Evolutionary conservation across 2,329 filamentous ascomycete species (phyloP).

Genomic region (Ophiostoma populinum): DNA sequence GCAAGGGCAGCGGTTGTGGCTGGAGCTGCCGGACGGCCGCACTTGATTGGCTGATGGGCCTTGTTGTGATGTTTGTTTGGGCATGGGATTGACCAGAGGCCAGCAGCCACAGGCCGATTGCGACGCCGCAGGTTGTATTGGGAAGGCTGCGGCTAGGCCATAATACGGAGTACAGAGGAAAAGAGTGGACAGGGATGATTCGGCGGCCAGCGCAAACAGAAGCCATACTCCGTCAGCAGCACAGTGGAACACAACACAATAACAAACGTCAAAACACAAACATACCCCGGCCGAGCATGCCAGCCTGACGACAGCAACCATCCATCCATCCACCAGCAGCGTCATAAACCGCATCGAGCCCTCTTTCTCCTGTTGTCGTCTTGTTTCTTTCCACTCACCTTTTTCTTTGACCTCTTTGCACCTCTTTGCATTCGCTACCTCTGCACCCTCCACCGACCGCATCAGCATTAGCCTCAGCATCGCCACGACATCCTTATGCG

Average conservation of each 20-base stretch:
- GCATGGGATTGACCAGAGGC: not conserved
- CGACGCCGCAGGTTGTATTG: constrained; percentile 5
- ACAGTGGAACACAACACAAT: not conserved
- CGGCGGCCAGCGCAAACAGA: not conserved
- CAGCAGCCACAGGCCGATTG: not conserved
- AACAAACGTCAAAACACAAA: constrained; percentile 2
- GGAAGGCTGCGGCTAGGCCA: too few relatives aligned
- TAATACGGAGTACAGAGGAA: not conserved
- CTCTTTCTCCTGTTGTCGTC: not conserved
- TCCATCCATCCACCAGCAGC: not conserved
- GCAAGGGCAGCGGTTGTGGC: constrained; percentile 5
- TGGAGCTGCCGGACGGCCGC: not conserved
- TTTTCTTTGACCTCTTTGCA: constrained; percentile 1
- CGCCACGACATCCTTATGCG: not conserved
- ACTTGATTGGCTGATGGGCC: constrained; percentile 9
- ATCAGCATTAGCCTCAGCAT: not conserved
- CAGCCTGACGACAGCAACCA: constrained; percentile 5
- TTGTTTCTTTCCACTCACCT: not conserved
- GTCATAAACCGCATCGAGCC: constrained; percentile 2
- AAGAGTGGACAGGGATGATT: too few relatives aligned
- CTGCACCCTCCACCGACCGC: too few relatives aligned
- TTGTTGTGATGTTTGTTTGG: constrained; percentile 10
- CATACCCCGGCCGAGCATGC: constrained; percentile 6
- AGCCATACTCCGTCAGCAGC: not conserved
- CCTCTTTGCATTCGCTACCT: too few relatives aligned